These are phyloP conservation scores for Cutaneotrichosporon cavernicola DNA, from an alignment of 1,284 basidiomycete species.

Conservation along the genomic window DNA sequence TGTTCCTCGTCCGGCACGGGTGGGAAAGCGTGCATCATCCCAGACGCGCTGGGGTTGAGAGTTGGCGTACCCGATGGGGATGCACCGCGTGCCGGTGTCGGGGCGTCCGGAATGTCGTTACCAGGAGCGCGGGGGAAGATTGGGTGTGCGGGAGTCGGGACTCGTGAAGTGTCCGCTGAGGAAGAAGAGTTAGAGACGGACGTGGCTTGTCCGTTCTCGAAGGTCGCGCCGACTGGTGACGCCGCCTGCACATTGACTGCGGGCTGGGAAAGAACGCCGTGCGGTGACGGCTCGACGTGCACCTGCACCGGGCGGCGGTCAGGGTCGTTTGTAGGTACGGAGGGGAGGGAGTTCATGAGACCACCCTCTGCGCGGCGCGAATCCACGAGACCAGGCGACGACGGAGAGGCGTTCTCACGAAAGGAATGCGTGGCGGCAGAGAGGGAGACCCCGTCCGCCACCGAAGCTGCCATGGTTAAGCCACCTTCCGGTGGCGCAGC, in stretches of 20 bases:
- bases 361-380: constrained; percentile 6
- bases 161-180: constrained; percentile 6
- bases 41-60: background rate
- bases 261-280: constrained; percentile 6
- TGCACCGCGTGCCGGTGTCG: background rate
- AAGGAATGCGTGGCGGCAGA: constrained; percentile 14
- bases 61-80: background rate
- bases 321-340: constrained; percentile 7
- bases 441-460: constrained; percentile 3
- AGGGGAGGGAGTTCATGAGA: constrained; percentile 5
- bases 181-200: background rate
- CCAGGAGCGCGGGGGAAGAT: constrained; percentile 10
- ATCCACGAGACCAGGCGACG: constrained; percentile 1
- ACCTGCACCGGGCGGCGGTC: constrained; percentile 34
- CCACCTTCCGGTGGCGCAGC: background rate
- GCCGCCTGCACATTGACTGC: constrained; percentile 13
- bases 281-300: constrained; percentile 44
- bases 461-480: constrained; percentile 7
- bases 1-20: constrained; percentile 48
- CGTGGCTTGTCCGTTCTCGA: background rate
- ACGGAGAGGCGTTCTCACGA: constrained; percentile 11
- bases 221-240: background rate
- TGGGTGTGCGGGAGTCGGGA: constrained; percentile 7
- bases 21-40: constrained; percentile 32
- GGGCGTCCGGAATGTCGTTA: constrained; percentile 8